phyloP scores from a whole-genome alignment of 2,329 filamentous ascomycete genomes.

The Ophiostoma ulmi region DNA sequence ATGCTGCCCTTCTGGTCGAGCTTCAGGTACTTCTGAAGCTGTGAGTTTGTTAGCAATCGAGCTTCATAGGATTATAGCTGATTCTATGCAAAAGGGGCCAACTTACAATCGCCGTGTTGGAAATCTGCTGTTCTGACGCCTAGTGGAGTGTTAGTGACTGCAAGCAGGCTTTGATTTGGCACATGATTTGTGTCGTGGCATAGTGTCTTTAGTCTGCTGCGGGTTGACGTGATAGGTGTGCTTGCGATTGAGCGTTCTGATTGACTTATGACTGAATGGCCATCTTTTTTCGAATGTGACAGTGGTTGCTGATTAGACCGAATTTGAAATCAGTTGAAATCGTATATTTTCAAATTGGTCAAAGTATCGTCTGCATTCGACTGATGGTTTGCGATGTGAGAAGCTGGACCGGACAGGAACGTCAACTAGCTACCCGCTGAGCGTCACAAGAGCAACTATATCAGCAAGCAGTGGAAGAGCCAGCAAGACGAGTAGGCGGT shows the following conservation, averaged over 20 bases:
- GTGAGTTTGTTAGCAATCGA: constrained; percentile 17
- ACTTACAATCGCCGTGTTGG: constrained; percentile 17
- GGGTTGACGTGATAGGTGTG: background rate
- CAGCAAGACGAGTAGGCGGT: too few relatives aligned
- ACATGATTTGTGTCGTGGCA: background rate
- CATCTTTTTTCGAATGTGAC: too few relatives aligned
- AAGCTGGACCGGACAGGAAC: background rate
- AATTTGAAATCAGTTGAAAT: background rate
- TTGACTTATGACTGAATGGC: background rate
- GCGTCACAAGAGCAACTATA: background rate
- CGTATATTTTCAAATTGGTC: background rate
- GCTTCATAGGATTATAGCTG: background rate
- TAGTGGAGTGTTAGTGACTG: background rate
- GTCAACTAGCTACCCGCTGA: background rate
- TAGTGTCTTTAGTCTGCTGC: constrained; percentile 7
- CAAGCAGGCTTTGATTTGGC: background rate
- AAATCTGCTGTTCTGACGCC: constrained; percentile 16
- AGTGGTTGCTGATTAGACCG: too few relatives aligned
- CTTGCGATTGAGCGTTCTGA: background rate
- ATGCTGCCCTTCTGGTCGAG: constrained; percentile 84
- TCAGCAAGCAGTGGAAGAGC: background rate
- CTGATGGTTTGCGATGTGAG: background rate
- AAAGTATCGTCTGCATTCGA: background rate
- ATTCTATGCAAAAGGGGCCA: background rate
- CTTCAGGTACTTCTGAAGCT: constrained; percentile 88